Evolutionary conservation across 139 green algal species (phyloP), one percentile per base, ranked within the genome.

Genomic region (Ettlia oleoabundans): DNA sequence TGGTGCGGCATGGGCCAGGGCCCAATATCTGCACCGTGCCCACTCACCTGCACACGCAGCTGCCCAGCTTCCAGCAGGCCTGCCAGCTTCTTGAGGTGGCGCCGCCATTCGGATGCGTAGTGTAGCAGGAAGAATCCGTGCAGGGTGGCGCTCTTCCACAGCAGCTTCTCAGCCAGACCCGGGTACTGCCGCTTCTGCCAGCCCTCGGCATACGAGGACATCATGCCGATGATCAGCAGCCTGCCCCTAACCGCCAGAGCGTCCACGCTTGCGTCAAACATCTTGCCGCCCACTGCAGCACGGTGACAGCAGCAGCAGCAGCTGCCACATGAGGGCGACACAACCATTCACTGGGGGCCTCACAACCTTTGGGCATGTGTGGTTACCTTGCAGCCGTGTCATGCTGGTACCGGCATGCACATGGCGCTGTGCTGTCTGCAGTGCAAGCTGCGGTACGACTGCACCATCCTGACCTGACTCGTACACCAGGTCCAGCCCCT

Each of bases 111-210:
- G 9, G 37, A 28, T 0, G 85, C 82, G 68, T 95, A 91, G 37
- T 87, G 80, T 62, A 93, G 84, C 70, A 97, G 88, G 87, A 97
- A 97, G 88, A 97, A 97, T 3, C 94, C 94, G 37, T 43, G 68
- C 35, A 94, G 81, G 0, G 84, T 82, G 10, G 92, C 92, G 35
- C 82, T 92, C 77, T 94, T 95, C 85, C 83, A 91, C 47, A 98
- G 91, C 85, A 98, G 90, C 87, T 91, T 92, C 86, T 98, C 94
- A 52, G 88, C 81, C 18, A 96, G 55, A 52, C 92, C 93, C 8
- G 76, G 78, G 63, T 91, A 75, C 26, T 64, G 42, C 37, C 62
- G 63, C 9, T 70, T 58, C 21, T 69, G n/a, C 88, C 88, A 91
- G 37, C 82, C 88, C 15, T 43, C 76, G 3, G n/a, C 68, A 66